Base-by-base conservation (phyloP, 2,329 filamentous ascomycete genomes). In the Bipolaris sorokiniana region DNA sequence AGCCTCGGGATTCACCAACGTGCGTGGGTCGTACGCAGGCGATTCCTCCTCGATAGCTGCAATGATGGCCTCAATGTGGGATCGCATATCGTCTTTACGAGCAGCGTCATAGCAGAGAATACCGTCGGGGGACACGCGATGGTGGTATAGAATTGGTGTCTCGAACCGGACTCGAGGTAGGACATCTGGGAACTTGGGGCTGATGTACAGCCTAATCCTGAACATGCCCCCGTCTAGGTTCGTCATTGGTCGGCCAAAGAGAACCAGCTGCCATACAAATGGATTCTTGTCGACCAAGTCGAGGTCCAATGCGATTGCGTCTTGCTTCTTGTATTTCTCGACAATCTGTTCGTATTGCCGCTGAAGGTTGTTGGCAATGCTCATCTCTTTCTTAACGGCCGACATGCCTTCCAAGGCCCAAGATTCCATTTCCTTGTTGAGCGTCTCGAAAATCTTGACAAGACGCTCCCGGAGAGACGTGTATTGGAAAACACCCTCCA, bases 231-330 rank as follows among this genome's bases (percentile, higher is more conserved):
- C 94, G 67, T 98, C 94, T 1, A 98, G 85, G 65, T 96, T 92
- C 5, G 92, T 96, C 89, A 95, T 96, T 0, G 92, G 91, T 52
- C 89, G 86, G 23, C 95, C 95, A 72, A 97, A 96, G 73, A 97
- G 93, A 1, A 91, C 95, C 58, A 98, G 75, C 18, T 84, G 77
- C 95, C 95, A 98, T 18, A 94, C 83, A 70, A 97, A 97, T 0
- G 94, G 93, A 68, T 97, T 98, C 37, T 83, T 85, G 62, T 95
- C 83, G 28, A 90, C 88, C 6, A 98, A 80, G 54, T 88, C 85
- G 36, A 98, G 79, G 65, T 92, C 89, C 55, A 97, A 83, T 0
- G 91, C 89, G 26, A 87, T 82, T 23, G 87, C 84, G 47, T 90
- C 87, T 59, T 86, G 83, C 18, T 83, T 82, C 74, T 90, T 92